Base-by-base conservation (phyloP, 306 rosid species). In the Inga laurina region DNA sequence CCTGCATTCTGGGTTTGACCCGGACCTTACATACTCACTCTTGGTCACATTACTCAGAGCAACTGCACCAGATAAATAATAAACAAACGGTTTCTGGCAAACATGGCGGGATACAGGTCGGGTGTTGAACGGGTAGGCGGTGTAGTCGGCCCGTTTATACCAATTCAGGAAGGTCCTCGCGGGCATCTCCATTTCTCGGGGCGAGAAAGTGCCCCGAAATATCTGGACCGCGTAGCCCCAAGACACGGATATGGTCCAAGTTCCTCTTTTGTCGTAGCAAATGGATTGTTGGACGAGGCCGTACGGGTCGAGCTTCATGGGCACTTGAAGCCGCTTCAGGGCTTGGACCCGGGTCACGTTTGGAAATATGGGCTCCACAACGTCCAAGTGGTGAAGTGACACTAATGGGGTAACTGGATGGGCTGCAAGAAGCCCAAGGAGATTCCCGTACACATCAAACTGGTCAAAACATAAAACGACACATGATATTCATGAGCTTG, bases 201-300 rank as follows among this genome's bases (percentile, higher is more conserved):
- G 87, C 0, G 89, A 83, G 68, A 90, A 84, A 18, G 79, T 70
- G 27, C 97, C 94, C 3, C 92, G 90, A 45, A 82, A 81, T n/a
- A 94, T 91, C 82, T 94, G 97, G 72, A 93, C 91, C 4, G 92
- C 87, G 5, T 89, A 91, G 19, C 97, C 98, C 97, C 98, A 91
- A 0, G 97, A 87, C 3, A 91, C 89, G 0, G 97, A 89, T 45
- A 91, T 22, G 37, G 94, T 94, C 97, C 98, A 94, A 0, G 52
- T 83, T 0, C 87, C 87, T 35, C 75, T 37, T 30, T 82, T 81
- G 87, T 94, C 94, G 24, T 94, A 91, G 87, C 97, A 92, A 15
- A 94, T 88, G 66, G 98, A 94, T 41, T 94, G 97, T 32, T 93
- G 98, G 79, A 88, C 64, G 0, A 93, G 91, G 22, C 85, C 91